Evolutionary conservation across 2,329 filamentous ascomycete species (phyloP).

Genomic region (Xylaria sp.): DNA sequence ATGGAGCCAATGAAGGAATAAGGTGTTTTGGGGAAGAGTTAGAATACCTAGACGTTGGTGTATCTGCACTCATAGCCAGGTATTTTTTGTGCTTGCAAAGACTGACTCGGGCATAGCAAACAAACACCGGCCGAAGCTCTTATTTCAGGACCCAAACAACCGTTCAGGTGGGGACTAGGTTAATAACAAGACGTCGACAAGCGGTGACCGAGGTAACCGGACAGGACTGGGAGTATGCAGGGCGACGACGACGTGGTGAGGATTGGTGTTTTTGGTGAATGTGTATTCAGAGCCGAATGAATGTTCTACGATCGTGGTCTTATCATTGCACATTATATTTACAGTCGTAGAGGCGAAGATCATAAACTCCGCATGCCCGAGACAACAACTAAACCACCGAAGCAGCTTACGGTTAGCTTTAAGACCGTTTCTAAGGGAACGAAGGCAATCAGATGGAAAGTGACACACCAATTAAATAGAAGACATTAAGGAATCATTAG

Average conservation of each 20-base stretch:
- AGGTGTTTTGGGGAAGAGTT: conserved; percentile 15
- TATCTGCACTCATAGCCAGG: conserved; percentile 72
- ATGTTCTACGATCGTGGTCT: conserved; percentile 25
- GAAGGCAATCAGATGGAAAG: not conserved
- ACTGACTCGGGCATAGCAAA: conserved; percentile 34
- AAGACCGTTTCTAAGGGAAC: conserved; percentile 4
- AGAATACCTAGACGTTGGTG: conserved; percentile 64
- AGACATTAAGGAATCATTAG: conserved; percentile 29
- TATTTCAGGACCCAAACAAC: conserved; percentile 22
- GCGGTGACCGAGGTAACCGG: conserved; percentile 21
- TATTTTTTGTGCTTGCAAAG: conserved; percentile 32
- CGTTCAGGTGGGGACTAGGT: conserved; percentile 28
- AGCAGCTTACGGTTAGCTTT: conserved; percentile 21
- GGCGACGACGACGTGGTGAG: conserved; percentile 7
- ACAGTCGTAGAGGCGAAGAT: conserved; percentile 27
- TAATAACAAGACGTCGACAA: conserved; percentile 16
- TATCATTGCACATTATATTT: conserved; percentile 39
- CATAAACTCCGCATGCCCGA: conserved; percentile 28
- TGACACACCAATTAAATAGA: conserved; percentile 28
- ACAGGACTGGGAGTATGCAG: conserved; percentile 18
- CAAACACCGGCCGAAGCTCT: conserved; percentile 28
- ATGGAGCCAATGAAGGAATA: conserved; percentile 33
- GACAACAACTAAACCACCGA: conserved; percentile 24
- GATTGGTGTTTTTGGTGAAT: conserved; percentile 1
- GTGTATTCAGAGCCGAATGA: conserved; percentile 18